Evolutionary conservation across 805 yeast species (phyloP).

Genomic region (Yarrowia sp.): DNA sequence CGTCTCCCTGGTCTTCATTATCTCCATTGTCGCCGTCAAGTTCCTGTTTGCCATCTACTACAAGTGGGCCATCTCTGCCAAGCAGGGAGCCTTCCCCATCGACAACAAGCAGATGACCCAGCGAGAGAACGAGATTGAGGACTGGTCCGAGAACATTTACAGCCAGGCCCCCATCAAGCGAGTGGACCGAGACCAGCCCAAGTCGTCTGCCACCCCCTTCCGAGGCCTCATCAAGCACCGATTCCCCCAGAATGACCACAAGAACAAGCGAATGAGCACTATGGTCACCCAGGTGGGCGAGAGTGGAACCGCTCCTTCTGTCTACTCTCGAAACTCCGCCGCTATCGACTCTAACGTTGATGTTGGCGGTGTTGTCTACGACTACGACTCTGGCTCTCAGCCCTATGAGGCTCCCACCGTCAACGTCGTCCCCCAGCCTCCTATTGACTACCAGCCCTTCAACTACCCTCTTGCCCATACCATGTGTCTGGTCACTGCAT

Average conservation of each 20-base stretch:
- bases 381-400: constrained; percentile 24
- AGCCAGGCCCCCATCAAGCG: constrained; percentile 49
- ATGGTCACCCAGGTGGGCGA: constrained; percentile 33
- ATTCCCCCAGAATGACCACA: constrained; percentile 12
- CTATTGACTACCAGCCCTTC: constrained; percentile 84
- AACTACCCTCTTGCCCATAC: constrained; percentile 79
- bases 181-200: constrained; percentile 35
- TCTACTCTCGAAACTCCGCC: constrained; percentile 35
- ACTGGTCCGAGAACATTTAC: constrained; percentile 78
- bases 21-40: constrained; percentile 77
- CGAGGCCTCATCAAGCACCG: constrained; percentile 35
- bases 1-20: constrained; percentile 81
- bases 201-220: constrained; percentile 16
- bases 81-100: constrained; percentile 77
- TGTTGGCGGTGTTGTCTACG: constrained; percentile 14
- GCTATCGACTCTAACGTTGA: constrained; percentile 37
- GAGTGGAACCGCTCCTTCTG: constrained; percentile 22
- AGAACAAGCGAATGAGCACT: constrained; percentile 38
- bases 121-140: constrained; percentile 74
- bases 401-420: constrained; percentile 50
- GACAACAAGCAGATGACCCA: constrained; percentile 64
- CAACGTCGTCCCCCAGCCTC: constrained; percentile 90
- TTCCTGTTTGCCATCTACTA: constrained; percentile 88
- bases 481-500: constrained; percentile 85
- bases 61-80: constrained; percentile 79